A percentile compares a stretch with the other conserved stretches of the same genome.
Conservation (phyloP, 2,329 filamentous ascomycete species). For the Basipetospora chlamydospora region DNA sequence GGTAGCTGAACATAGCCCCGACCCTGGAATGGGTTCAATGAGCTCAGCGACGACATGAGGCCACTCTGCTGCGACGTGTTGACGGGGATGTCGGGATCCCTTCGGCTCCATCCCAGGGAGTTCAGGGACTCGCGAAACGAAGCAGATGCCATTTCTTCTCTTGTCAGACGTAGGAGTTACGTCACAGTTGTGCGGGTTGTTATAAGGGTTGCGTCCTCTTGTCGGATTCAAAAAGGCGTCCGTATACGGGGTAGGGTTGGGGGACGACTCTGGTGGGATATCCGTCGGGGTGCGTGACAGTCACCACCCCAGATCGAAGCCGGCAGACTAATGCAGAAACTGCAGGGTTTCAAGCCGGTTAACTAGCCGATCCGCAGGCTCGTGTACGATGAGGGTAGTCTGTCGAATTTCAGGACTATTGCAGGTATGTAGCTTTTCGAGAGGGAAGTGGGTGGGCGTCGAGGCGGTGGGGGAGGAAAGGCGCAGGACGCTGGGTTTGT, state of each 20-base stretch:
- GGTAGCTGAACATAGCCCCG: constrained; percentile 84
- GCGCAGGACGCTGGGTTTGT: neutral
- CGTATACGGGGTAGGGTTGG: no score
- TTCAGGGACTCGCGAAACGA: constrained; percentile 92
- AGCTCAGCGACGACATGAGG: constrained; percentile 67
- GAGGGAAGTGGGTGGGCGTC: neutral
- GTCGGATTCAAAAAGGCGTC: neutral
- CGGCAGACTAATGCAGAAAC: neutral
- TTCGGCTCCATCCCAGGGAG: constrained; percentile 84
- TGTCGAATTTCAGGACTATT: no score
- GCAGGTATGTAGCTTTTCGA: no score
- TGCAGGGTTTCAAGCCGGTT: neutral
- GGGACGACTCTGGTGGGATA: no score
- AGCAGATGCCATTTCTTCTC: constrained; percentile 57
- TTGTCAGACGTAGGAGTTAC: neutral
- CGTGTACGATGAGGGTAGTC: neutral
- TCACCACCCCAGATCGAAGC: no score
- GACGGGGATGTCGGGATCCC: constrained; percentile 61
- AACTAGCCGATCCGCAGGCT: neutral
- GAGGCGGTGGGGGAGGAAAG: neutral
- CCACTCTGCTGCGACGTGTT: constrained; percentile 57
- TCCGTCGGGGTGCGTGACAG: no score
- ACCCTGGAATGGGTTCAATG: constrained; percentile 74
- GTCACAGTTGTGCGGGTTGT: constrained; percentile 1
- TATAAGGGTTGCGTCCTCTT: neutral